A percentile compares a stretch with the other conserved stretches of the same genome.
These are phyloP conservation scores for Naegleria fowleri DNA, from an alignment of 208 protist species.

Conservation along the genomic window DNA sequence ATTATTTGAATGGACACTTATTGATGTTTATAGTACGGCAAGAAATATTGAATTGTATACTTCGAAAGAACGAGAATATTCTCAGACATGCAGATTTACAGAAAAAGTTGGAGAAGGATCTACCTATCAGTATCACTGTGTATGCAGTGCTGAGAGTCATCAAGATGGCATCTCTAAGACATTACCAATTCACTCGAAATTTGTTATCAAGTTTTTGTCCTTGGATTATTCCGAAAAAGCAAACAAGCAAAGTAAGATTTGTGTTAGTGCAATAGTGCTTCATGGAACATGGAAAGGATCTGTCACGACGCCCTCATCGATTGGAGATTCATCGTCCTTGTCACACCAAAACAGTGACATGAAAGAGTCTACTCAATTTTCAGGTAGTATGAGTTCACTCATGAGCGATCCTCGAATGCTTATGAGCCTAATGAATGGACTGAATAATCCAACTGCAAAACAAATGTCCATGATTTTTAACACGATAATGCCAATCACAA, in stretches of 20 bases:
- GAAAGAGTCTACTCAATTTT: background rate
- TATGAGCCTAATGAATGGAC: background rate
- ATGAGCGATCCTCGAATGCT: background rate
- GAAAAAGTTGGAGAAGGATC: background rate
- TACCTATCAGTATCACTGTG: background rate
- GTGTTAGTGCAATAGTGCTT: background rate
- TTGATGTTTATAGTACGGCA: background rate
- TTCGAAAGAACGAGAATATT: background rate
- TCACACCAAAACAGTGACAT: background rate
- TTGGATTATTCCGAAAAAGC: background rate
- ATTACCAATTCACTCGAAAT: background rate
- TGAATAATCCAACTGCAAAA: background rate
- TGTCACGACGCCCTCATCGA: too few relatives aligned
- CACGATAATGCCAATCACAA: background rate
- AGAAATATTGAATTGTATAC: background rate
- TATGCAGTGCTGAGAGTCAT: background rate
- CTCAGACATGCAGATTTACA: background rate
- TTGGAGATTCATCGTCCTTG: too few relatives aligned
- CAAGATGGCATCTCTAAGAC: background rate
- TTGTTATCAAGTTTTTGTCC: background rate
- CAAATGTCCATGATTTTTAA: background rate
- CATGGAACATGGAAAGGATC: background rate
- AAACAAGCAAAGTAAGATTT: background rate
- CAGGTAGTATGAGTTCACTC: background rate
- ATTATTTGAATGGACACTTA: background rate